Base-by-base conservation (phyloP, 2,329 filamentous ascomycete genomes). In the Drechslerella coelobrocha region DNA sequence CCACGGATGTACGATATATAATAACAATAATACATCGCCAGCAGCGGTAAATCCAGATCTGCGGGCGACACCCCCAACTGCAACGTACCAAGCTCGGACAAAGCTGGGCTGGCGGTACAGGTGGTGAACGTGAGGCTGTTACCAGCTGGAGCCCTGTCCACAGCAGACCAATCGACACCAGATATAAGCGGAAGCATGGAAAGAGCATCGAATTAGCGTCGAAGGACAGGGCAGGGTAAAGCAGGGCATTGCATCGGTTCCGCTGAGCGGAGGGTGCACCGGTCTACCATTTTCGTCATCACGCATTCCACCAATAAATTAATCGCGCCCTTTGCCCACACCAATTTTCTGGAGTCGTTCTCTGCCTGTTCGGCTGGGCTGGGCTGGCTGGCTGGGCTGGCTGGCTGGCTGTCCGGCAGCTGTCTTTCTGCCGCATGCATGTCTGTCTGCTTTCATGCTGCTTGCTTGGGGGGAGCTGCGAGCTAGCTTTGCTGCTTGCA, bases 251-350 rank as follows among this genome's bases (percentile, higher is more conserved):
- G 23, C 34, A 2, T 39, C 34, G 29, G 29, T 34, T 34, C 29
- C 29, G 29, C 12, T 34, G 29, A 12, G 29, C 29, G 34, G 34
- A 39, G 34, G 34, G 34, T 14, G 34, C 12, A n/a, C 12, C 12
- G 17, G 3, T 14, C 5, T 39, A 34, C 45, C 57, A 29, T 69
- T 61, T 69, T 69, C 65, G 65, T 69, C 65, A 69, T 69, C 65
- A 69, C 65, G 65, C 65, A 69, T 69, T 54, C 57, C 45, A 59
- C 57, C 65, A 57, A 59, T 69, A 69, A n/a, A n/a, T n/a, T n/a
- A 69, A 69, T 69, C 65, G 65, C 65, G 65, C 57, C 65, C 39
- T 41, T 50, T 31, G 39, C 34, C 37, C 54, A 29, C 50, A 24
- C 54, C 56, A 55, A 41, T 23, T 27, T 39, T 55, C n/a, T n/a